phyloP scores from a whole-genome alignment of 2,329 filamentous ascomycete species.

The Akanthomyces uredinophilus region DNA sequence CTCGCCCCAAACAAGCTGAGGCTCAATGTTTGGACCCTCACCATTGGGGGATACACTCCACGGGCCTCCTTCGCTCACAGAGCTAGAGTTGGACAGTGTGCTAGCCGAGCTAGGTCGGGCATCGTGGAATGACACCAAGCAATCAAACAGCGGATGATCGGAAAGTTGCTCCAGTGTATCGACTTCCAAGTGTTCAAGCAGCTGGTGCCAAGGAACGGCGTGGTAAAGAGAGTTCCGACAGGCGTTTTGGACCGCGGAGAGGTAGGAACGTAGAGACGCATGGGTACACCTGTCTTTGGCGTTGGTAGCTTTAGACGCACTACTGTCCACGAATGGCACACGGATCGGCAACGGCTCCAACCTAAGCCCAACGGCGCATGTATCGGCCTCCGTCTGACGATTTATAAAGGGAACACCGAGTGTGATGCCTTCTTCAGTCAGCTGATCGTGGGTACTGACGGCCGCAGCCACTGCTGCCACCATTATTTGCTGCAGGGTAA shows the following conservation, averaged over 20 bases:
- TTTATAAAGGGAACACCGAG: not conserved
- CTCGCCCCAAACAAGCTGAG: constrained; percentile 12
- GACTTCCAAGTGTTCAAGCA: constrained; percentile 21
- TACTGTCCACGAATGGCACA: not conserved
- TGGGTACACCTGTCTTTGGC: not conserved
- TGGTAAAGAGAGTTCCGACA: constrained; percentile 24
- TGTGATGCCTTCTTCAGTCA: not conserved
- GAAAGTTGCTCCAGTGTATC: constrained; percentile 3
- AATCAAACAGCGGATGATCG: constrained; percentile 21
- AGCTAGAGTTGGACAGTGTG: not conserved
- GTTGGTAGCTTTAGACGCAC: not conserved
- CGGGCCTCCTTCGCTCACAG: not conserved
- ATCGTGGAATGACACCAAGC: constrained; percentile 23
- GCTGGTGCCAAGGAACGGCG: constrained; percentile 26
- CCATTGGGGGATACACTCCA: not conserved
- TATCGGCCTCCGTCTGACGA: not conserved
- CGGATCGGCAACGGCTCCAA: not conserved
- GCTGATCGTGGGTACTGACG: not conserved
- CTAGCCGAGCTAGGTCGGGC: not conserved
- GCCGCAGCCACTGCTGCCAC: not conserved
- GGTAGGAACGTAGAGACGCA: not conserved
- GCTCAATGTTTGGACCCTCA: not conserved
- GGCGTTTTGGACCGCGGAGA: constrained; percentile 18
- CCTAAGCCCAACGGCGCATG: not conserved
- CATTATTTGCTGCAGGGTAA: not conserved